These are phyloP conservation scores for Trichoderma simmonsii DNA, from an alignment of 2,329 filamentous ascomycete species.

Conservation along the genomic window DNA sequence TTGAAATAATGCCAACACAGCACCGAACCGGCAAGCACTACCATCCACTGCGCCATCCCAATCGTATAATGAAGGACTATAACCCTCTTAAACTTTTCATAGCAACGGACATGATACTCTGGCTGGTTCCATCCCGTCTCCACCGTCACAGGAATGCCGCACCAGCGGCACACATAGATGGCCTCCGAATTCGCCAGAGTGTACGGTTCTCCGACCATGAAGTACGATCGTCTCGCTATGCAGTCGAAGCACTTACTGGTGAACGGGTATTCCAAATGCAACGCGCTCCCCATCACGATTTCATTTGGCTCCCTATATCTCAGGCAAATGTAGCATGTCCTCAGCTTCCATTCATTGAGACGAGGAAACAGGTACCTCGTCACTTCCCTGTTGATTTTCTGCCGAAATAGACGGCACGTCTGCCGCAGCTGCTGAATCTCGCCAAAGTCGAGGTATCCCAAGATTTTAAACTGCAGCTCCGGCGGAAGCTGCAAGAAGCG, in stretches of 20 bases:
- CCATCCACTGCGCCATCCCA: slow-evolving; percentile 38
- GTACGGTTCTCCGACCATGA: slow-evolving; percentile 38
- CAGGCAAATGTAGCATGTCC: slow-evolving; percentile 42
- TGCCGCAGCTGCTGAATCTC: slow-evolving; percentile 42
- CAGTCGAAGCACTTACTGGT: slow-evolving; percentile 41
- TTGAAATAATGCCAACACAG: slow-evolving; percentile 40
- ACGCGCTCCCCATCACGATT: slow-evolving; percentile 33
- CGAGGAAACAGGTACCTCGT: slow-evolving; percentile 37
- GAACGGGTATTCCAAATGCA: slow-evolving; percentile 36
- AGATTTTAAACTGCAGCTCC: slow-evolving; percentile 42
- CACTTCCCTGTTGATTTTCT: slow-evolving; percentile 34
- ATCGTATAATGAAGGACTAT: slow-evolving; percentile 38
- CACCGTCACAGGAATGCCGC: slow-evolving; percentile 36
- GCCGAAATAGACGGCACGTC: slow-evolving; percentile 38
- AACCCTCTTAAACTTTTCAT: slow-evolving; percentile 36
- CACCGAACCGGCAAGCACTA: slow-evolving; percentile 35
- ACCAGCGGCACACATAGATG: slow-evolving; percentile 44
- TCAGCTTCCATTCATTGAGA: slow-evolving; percentile 31
- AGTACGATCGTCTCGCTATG: slow-evolving; percentile 34
- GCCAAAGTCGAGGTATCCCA: slow-evolving; percentile 41
- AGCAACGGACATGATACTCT: slow-evolving; percentile 42
- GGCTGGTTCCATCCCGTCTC: slow-evolving; percentile 31
- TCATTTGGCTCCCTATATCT: slow-evolving; percentile 31
- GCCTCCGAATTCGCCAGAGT: slow-evolving; percentile 34
- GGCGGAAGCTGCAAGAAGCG: slow-evolving; percentile 37